phyloP scores from a whole-genome alignment of 768 basidiomycete species.

The Boletus rufocinnamomeus region DNA sequence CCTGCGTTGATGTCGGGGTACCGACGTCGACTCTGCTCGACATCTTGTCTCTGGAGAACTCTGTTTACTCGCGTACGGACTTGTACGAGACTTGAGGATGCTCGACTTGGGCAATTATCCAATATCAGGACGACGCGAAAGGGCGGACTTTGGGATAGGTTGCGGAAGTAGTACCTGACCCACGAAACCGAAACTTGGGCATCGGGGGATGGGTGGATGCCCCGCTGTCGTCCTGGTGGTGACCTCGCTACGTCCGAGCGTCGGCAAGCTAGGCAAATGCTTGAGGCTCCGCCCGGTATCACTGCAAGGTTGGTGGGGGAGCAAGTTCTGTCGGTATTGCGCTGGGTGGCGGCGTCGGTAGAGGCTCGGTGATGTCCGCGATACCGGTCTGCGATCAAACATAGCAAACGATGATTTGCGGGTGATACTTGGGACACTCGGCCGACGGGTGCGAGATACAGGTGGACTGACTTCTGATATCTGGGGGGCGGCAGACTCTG shows the following conservation, averaged over 20 bases:
- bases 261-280: slow-evolving; percentile 30
- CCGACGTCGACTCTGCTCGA: background rate
- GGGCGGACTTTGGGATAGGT: slow-evolving; percentile 1
- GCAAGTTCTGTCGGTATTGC: slow-evolving; percentile 18
- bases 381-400: slow-evolving; percentile 28
- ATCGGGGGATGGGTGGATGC: slow-evolving; percentile 10
- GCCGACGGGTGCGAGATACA: slow-evolving; percentile 17
- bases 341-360: slow-evolving; percentile 22
- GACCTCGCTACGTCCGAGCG: too few species aligned
- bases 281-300: slow-evolving; percentile 19
- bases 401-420: slow-evolving; percentile 34
- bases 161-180: background rate
- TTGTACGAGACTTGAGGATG: slow-evolving; percentile 19
- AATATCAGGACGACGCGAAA: slow-evolving; percentile 7
- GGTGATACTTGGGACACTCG: slow-evolving; percentile 34
- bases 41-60: background rate
- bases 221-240: background rate
- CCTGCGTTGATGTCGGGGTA: slow-evolving; percentile 17
- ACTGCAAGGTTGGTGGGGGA: slow-evolving; percentile 17
- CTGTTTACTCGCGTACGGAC: too few species aligned
- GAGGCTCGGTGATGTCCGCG: slow-evolving; percentile 22
- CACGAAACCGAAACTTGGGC: slow-evolving; percentile 17
- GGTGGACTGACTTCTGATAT: slow-evolving; percentile 13
- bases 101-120: slow-evolving; percentile 13
- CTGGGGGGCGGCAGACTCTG: slow-evolving; percentile 18